Conservation (phyloP, 257 asterid genomes). For the Sherardia arvensis region DNA sequence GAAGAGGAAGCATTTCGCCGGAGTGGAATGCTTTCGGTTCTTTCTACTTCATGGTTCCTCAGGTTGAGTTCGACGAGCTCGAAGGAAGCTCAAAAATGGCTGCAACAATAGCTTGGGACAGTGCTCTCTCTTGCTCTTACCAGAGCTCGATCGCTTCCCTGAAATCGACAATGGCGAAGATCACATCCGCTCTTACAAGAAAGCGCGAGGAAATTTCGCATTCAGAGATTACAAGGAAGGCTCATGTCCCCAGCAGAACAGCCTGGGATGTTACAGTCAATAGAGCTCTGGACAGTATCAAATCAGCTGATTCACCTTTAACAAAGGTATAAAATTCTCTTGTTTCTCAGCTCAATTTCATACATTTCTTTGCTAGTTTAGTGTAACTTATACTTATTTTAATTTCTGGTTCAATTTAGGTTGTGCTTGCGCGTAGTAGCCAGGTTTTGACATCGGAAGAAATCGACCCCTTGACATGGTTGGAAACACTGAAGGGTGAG, state of each 20-base stretch:
- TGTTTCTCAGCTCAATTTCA: neutral
- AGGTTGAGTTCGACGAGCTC: slow-evolving; percentile 88
- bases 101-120: slow-evolving; percentile 93
- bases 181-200: slow-evolving; percentile 42
- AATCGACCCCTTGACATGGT: slow-evolving; percentile 74
- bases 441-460: slow-evolving; percentile 60
- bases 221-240: slow-evolving; percentile 37
- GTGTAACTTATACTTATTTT: neutral
- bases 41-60: slow-evolving; percentile 91
- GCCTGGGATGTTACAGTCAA: slow-evolving; percentile 72
- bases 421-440: slow-evolving; percentile 97
- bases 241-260: slow-evolving; percentile 60
- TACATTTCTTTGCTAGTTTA: neutral
- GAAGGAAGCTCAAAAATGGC: slow-evolving; percentile 88
- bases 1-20: slow-evolving; percentile 40
- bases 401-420: slow-evolving; percentile 30
- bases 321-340: slow-evolving; percentile 45
- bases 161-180: slow-evolving; percentile 64
- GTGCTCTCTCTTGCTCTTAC: slow-evolving; percentile 53
- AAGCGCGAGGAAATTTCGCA: slow-evolving; percentile 25
- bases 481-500: slow-evolving; percentile 63
- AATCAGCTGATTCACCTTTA: slow-evolving; percentile 35
- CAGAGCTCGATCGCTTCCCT: slow-evolving; percentile 59
- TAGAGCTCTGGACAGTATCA: slow-evolving; percentile 64
- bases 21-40: slow-evolving; percentile 94